phyloP scores from a whole-genome alignment of 2,329 filamentous ascomycete species.

The Alternaria brassicicola region DNA sequence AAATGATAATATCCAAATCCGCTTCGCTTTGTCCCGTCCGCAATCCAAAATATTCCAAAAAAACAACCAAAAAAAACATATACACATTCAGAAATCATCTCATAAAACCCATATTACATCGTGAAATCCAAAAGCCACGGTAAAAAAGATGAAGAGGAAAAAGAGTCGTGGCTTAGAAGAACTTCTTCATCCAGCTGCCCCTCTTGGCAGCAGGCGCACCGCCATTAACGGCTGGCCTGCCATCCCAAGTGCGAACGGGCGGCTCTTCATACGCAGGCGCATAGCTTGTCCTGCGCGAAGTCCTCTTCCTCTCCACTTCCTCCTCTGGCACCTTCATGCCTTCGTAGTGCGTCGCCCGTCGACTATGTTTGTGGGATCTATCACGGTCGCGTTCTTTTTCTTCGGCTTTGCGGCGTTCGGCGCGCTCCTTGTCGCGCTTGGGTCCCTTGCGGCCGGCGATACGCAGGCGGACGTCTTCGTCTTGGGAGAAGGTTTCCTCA shows the following conservation, averaged over 20 bases:
- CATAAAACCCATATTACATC: background rate
- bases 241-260: constrained; percentile 50
- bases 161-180: constrained; percentile 29
- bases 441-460: constrained; percentile 39
- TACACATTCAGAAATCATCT: background rate
- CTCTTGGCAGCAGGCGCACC: constrained; percentile 44
- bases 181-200: constrained; percentile 57
- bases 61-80: background rate
- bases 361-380: constrained; percentile 35
- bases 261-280: constrained; percentile 40
- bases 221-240: constrained; percentile 44
- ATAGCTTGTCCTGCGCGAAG: constrained; percentile 41
- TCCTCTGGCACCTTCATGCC: constrained; percentile 27
- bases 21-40: background rate
- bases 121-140: background rate
- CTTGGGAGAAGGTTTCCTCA: constrained; percentile 46
- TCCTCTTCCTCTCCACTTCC: constrained; percentile 31
- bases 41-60: background rate
- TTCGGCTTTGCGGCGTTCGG: constrained; percentile 35
- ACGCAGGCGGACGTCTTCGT: constrained; percentile 48
- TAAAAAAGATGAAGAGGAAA: background rate
- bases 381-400: constrained; percentile 37
- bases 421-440: constrained; percentile 40
- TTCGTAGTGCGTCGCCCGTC: constrained; percentile 36
- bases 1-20: background rate